These are phyloP conservation scores for Fraxinus ornus DNA, from an alignment of 305 asterid species.

Conservation along the genomic window DNA sequence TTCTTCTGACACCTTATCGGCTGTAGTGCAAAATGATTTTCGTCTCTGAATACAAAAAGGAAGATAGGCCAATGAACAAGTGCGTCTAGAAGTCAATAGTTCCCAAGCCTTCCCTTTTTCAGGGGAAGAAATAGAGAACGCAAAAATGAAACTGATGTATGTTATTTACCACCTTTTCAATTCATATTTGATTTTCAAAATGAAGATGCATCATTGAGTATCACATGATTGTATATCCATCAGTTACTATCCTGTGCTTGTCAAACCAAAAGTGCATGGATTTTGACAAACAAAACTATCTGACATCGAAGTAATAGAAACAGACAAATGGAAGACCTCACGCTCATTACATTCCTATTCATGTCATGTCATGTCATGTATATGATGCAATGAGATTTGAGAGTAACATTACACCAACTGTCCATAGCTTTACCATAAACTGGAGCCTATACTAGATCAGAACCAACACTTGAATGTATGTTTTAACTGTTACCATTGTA, in stretches of 20 bases:
- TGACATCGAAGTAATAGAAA: background rate
- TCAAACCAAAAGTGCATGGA: constrained; percentile 1
- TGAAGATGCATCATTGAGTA: background rate
- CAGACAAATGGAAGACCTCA: background rate
- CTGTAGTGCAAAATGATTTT: constrained; percentile 52
- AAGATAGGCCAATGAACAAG: background rate
- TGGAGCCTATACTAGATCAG: background rate
- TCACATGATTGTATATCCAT: background rate
- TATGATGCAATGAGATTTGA: background rate
- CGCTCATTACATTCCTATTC: background rate
- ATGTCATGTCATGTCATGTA: background rate
- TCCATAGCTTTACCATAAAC: background rate
- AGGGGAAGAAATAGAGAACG: background rate
- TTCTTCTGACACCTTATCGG: constrained; percentile 33
- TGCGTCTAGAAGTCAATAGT: background rate
- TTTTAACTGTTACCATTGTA: constrained; percentile 4
- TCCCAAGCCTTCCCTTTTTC: background rate
- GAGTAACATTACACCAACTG: background rate
- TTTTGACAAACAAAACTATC: background rate
- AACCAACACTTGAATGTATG: background rate
- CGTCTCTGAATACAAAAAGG: constrained; percentile 44
- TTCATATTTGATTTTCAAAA: background rate
- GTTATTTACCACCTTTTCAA: background rate
- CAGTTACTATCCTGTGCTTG: background rate
- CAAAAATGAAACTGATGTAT: background rate